These are phyloP conservation scores for Flaveria robusta DNA, from an alignment of 129 eudicot species.

Conservation along the genomic window DNA sequence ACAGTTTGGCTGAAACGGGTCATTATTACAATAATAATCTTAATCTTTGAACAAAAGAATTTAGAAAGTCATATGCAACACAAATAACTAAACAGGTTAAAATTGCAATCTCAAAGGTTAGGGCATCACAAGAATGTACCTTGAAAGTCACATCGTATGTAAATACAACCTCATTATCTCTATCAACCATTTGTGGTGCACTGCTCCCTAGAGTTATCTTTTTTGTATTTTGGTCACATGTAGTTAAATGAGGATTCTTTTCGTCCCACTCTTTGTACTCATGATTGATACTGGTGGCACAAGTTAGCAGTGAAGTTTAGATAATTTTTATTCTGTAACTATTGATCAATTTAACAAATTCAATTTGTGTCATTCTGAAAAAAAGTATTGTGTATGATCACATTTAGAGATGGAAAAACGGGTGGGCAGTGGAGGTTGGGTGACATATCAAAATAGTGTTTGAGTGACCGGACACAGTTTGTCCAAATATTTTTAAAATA, in stretches of 20 bases:
- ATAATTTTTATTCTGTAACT: not conserved
- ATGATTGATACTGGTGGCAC: conserved; percentile 60
- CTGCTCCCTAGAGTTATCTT: conserved; percentile 56
- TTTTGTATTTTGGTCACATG: conserved; percentile 70
- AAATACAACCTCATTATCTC: conserved; percentile 60
- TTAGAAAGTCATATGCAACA: not conserved
- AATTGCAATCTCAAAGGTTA: not conserved
- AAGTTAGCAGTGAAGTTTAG: conserved; percentile 19
- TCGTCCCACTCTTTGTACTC: conserved; percentile 88
- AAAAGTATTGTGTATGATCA: not conserved
- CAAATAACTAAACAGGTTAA: not conserved
- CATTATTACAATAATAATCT: not conserved
- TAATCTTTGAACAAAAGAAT: too few relatives aligned
- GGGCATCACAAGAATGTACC: conserved; percentile 42
- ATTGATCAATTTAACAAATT: not conserved
- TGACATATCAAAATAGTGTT: too few relatives aligned
- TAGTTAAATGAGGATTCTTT: conserved; percentile 58
- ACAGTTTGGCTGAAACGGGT: not conserved
- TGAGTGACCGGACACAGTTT: too few relatives aligned
- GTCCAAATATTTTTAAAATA: too few relatives aligned
- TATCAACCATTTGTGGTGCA: conserved; percentile 80
- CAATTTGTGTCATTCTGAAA: not conserved
- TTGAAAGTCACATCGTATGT: conserved; percentile 81
- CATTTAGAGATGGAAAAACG: conserved; percentile 4
- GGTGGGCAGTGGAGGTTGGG: too few relatives aligned